Percentiles rank a stretch among this genome's conserved stretches.
Conservation (phyloP, 257 asterid genomes). For the Solanum sejunctum region DNA sequence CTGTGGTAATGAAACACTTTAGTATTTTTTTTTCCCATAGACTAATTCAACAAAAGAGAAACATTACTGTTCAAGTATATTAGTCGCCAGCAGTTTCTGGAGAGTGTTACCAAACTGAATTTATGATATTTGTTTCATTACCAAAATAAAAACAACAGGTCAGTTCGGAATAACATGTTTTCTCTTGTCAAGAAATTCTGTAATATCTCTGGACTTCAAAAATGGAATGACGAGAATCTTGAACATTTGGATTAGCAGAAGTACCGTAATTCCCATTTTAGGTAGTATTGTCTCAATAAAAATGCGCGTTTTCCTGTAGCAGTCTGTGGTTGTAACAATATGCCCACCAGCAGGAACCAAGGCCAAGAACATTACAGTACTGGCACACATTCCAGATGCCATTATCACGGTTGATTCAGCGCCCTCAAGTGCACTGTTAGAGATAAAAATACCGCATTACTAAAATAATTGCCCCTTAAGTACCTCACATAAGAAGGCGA, state of each 20-base stretch:
- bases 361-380: slow-evolving; percentile 76
- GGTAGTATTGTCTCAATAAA: slow-evolving; percentile 80
- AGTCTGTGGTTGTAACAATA: slow-evolving; percentile 80
- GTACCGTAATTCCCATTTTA: slow-evolving; percentile 83
- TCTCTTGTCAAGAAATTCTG: not conserved
- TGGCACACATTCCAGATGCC: slow-evolving; percentile 95
- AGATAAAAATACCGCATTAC: slow-evolving; percentile 1
- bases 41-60: not conserved
- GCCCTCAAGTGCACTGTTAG: slow-evolving; percentile 86
- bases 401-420: slow-evolving; percentile 70
- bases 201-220: not conserved
- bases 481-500: not conserved
- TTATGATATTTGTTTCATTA: not conserved
- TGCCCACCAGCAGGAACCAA: slow-evolving; percentile 95
- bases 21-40: not conserved
- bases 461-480: not conserved
- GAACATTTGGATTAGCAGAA: not conserved
- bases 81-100: not conserved
- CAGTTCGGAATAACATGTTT: not conserved
- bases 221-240: not conserved
- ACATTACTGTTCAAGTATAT: not conserved
- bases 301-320: slow-evolving; percentile 80
- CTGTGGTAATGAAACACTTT: slow-evolving; percentile 20
- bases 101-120: not conserved
- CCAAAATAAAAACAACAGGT: not conserved